Evolutionary conservation across 495 filamentous ascomycete species (phyloP), one percentile per base, ranked within the genome.

Genomic region (Collariella sp.): DNA sequence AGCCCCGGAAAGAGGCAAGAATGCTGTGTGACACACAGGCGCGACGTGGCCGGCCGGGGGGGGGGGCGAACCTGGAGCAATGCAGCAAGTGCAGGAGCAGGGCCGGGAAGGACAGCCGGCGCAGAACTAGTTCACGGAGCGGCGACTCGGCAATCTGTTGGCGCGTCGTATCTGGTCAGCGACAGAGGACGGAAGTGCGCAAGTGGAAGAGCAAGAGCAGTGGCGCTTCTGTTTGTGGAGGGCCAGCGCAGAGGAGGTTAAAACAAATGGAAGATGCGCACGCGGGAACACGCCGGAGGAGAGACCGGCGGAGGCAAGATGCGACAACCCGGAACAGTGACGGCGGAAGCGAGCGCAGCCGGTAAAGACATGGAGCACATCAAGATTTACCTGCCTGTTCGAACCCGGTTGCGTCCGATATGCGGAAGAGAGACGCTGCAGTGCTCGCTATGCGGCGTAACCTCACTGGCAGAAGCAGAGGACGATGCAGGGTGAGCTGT

Each of bases 401-500:
- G 18, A 47, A 5, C 39, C 12, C 15, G 22, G 35, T 19, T 18
- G 3, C 29, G 57, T 41, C 38, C 38, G 38, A 52, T 45, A 33
- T 44, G 26, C 46, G 41, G 55, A 23, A 49, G 42, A 29, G 26
- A 15, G 41, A 42, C 31, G 13, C 61, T 60, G 61, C 57, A 46
- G 57, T 60, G 50, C 29, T 58, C 45, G 46, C 52, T 56, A 43
- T 48, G 51, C 50, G 55, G 43, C 26, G 50, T 39, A 31, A 50
- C 50, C 52, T 53, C 48, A 60, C 56, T 58, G 59, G 56, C 23
- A 43, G 58, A 26, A 9, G 16, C 7, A 35, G 57, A 58, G 46
- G 1, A 31, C 41, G 55, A 63, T 60, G 58, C 58, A 62, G 46
- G 33, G 55, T 62, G 60, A 66, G 42, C 16, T 62, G 63, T 59